Conservation (phyloP, 495 filamentous ascomycete genomes). For the Penicillium cinerascens region DNA sequence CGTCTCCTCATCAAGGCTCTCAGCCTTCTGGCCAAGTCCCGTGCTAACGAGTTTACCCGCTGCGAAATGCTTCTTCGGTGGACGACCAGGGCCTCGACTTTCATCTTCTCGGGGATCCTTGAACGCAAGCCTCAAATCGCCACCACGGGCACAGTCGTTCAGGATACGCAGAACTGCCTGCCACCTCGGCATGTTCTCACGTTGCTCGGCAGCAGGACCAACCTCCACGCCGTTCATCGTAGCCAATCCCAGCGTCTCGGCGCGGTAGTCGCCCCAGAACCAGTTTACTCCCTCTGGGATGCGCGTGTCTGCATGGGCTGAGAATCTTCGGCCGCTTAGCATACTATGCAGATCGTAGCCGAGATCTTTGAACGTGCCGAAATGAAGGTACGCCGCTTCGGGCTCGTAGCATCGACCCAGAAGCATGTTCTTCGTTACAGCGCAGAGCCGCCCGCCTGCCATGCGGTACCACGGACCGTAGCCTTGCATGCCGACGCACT, state of each 20-base stretch:
- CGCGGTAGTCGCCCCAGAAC: constrained; percentile 56
- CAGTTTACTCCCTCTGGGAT: constrained; percentile 42
- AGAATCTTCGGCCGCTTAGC: constrained; percentile 40
- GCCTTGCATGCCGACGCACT: constrained; percentile 37
- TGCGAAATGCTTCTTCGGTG: constrained; percentile 23
- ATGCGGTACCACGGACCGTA: constrained; percentile 50
- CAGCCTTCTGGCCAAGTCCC: constrained; percentile 14
- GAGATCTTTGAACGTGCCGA: constrained; percentile 23
- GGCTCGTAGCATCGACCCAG: constrained; percentile 54
- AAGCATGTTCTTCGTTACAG: constrained; percentile 48
- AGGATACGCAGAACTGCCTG: constrained; percentile 41
- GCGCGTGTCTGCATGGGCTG: constrained; percentile 40
- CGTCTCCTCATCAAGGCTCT: background rate
- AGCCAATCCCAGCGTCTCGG: constrained; percentile 51
- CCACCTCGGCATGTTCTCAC: constrained; percentile 42
- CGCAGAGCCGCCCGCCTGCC: constrained; percentile 32
- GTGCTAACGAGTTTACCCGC: constrained; percentile 34
- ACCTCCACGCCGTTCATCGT: constrained; percentile 51
- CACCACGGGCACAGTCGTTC: constrained; percentile 20
- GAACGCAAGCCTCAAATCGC: background rate
- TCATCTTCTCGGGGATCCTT: background rate
- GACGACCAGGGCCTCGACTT: constrained; percentile 14
- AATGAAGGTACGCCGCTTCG: constrained; percentile 45
- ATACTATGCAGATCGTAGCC: constrained; percentile 36
- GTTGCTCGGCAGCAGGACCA: constrained; percentile 36